These are phyloP conservation scores for Pichia occidentalis DNA, from an alignment of 805 yeast genomes.

Conservation along the genomic window DNA sequence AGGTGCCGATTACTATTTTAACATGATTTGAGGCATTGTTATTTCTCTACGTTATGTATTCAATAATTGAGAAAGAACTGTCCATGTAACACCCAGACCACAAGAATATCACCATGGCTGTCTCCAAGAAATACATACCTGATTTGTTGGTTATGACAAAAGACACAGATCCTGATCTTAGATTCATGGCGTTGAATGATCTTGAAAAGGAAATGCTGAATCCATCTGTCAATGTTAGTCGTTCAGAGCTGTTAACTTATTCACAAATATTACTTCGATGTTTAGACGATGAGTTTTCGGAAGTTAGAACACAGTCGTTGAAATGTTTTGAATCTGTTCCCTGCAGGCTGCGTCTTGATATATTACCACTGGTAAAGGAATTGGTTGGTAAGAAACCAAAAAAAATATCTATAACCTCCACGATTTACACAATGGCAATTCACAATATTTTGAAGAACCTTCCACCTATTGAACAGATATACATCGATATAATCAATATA, in stretches of 20 bases:
- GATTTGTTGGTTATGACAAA: constrained; percentile 38
- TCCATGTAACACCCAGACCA: too few relatives aligned
- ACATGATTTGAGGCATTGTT: too few relatives aligned
- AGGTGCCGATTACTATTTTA: too few relatives aligned
- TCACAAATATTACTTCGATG: constrained; percentile 23
- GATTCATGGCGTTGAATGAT: constrained; percentile 83
- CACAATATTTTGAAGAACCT: constrained; percentile 36
- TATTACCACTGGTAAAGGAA: constrained; percentile 27
- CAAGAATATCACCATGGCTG: too few relatives aligned
- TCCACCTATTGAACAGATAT: constrained; percentile 18
- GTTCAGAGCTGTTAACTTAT: constrained; percentile 29
- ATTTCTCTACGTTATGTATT: too few relatives aligned
- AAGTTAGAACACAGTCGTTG: constrained; percentile 70
- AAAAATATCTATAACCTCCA: constrained; percentile 34
- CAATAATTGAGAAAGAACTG: too few relatives aligned
- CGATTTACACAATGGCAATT: constrained; percentile 48
- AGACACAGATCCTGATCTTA: constrained; percentile 72
- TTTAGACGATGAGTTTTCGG: constrained; percentile 57
- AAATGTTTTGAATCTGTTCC: constrained; percentile 38
- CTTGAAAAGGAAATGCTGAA: constrained; percentile 39
- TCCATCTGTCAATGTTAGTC: constrained; percentile 30
- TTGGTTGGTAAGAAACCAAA: constrained; percentile 23
- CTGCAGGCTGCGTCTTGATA: constrained; percentile 28
- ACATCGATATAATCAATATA: constrained; percentile 28
- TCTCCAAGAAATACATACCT: constrained; percentile 17